Percentiles rank a stretch among this genome's conserved stretches.
phyloP scores from a whole-genome alignment of 75 land plant species.

The Adiantum capillusveneris region DNA sequence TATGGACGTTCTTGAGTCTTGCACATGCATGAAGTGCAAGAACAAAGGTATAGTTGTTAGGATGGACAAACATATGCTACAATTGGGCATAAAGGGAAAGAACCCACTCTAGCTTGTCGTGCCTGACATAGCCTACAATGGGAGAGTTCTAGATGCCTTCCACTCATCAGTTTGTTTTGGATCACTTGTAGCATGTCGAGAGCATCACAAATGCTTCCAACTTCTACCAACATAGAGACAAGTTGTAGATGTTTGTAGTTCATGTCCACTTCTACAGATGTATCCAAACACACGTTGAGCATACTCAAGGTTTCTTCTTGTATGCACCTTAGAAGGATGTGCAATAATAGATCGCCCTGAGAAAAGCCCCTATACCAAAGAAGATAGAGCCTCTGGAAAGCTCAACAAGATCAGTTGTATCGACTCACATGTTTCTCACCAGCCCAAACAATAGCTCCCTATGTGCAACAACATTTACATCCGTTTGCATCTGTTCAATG shows the following conservation, averaged over 20 bases:
- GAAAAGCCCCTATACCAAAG: no score
- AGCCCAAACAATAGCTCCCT: no score
- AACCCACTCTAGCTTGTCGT: slow-evolving; percentile 2
- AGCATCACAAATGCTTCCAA: background rate
- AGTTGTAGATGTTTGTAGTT: background rate
- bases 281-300: no score
- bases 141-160: slow-evolving; percentile 7
- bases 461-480: no score
- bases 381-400: no score
- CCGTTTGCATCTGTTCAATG: no score
- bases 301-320: no score
- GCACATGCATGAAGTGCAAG: slow-evolving; percentile 10
- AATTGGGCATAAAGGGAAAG: slow-evolving; percentile 4
- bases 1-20: slow-evolving; percentile 25
- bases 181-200: slow-evolving; percentile 8
- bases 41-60: slow-evolving; percentile 1
- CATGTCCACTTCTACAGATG: background rate
- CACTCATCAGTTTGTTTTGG: no score
- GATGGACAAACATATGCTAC: slow-evolving; percentile 1
- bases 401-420: no score
- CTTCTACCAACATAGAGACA: slow-evolving; percentile 8
- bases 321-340: no score
- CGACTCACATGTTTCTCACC: no score
- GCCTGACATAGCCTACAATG: background rate
- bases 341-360: no score